These are phyloP conservation scores for Aspergillus viridinutans DNA, from an alignment of 2,329 filamentous ascomycete species.

Conservation along the genomic window DNA sequence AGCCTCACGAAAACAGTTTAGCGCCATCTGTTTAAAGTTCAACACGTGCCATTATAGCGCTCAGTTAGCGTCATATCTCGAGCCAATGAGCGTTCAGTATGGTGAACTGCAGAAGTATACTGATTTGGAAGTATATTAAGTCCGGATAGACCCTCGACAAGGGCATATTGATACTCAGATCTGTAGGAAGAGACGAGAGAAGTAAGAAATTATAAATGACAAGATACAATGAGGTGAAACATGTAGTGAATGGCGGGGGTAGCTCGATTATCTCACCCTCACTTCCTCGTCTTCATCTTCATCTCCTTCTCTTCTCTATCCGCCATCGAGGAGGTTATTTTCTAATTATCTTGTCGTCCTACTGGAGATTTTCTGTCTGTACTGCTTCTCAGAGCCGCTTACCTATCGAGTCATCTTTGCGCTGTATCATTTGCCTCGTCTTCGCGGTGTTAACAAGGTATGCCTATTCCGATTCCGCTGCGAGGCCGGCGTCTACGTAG, in stretches of 20 bases:
- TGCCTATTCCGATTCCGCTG: not conserved
- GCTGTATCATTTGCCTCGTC: not conserved
- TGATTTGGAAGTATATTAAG: not conserved
- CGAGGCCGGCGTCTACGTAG: not conserved
- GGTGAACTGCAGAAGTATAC: not conserved
- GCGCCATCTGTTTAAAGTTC: not conserved
- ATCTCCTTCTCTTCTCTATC: not conserved
- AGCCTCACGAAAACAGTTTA: not conserved
- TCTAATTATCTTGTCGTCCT: not conserved
- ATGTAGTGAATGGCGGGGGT: not conserved
- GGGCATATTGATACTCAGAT: not conserved
- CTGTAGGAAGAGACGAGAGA: not conserved
- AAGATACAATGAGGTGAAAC: not conserved
- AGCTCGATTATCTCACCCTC: not conserved
- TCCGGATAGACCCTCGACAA: not conserved
- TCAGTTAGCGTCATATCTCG: not conserved
- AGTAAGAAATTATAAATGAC: not conserved
- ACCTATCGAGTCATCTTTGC: no score
- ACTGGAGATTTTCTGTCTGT: rapidly evolving
- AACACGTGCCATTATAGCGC: not conserved
- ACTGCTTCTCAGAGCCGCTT: not conserved
- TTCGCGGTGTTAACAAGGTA: not conserved
- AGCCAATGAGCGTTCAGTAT: not conserved
- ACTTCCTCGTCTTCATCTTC: not conserved
- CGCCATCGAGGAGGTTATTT: not conserved